A percentile compares a stretch with the other conserved stretches of the same genome.
Evolutionary conservation across 2,329 filamentous ascomycete species (phyloP).

Genomic region (Beauveria medogensis): DNA sequence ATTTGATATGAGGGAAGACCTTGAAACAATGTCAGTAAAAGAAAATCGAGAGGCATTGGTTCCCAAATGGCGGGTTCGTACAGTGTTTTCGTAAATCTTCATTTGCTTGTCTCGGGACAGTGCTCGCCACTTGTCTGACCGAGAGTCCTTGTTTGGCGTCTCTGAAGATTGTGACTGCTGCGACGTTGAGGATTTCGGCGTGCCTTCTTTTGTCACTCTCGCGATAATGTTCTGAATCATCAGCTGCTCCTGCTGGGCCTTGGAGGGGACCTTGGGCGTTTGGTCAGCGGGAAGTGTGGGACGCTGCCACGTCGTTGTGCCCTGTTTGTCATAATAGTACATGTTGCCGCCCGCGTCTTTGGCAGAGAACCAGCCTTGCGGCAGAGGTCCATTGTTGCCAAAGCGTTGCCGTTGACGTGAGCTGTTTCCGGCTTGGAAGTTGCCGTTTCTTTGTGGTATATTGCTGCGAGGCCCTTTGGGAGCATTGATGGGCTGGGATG

Average conservation of each 20-base stretch:
- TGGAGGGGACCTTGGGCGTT: slow-evolving; percentile 57
- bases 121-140: slow-evolving; percentile 63
- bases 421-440: slow-evolving; percentile 37
- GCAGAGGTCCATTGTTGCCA: slow-evolving; percentile 45
- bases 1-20: slow-evolving; percentile 78
- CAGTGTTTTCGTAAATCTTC: slow-evolving; percentile 90
- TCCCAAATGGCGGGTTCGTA: slow-evolving; percentile 36
- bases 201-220: slow-evolving; percentile 63
- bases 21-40: slow-evolving; percentile 26
- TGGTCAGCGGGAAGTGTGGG: slow-evolving; percentile 62
- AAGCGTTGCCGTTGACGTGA: slow-evolving; percentile 40
- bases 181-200: slow-evolving; percentile 39
- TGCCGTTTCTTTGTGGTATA: slow-evolving; percentile 43
- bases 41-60: neutral
- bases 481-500: slow-evolving; percentile 40
- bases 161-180: slow-evolving; percentile 42
- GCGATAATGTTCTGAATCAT: slow-evolving; percentile 79
- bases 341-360: slow-evolving; percentile 61
- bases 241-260: slow-evolving; percentile 55
- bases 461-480: slow-evolving; percentile 54
- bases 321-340: slow-evolving; percentile 80
- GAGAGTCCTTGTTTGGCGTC: slow-evolving; percentile 48
- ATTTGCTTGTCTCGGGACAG: slow-evolving; percentile 77
- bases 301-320: slow-evolving; percentile 72
- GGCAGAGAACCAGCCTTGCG: slow-evolving; percentile 78